phyloP scores from a whole-genome alignment of 768 basidiomycete genomes.

The Boletus pseudo-olivaceus region DNA sequence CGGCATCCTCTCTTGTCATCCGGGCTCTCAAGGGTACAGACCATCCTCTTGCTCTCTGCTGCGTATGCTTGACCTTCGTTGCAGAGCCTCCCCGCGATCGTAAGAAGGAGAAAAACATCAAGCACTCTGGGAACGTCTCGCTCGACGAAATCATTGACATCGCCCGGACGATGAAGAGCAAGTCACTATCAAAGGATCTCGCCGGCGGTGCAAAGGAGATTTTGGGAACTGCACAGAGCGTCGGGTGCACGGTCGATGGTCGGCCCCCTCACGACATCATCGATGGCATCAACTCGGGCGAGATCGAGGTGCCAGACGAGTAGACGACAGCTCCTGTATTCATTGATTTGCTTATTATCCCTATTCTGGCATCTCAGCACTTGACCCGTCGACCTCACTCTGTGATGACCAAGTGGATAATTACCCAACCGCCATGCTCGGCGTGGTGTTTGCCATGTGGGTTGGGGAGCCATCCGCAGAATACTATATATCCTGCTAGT shows the following conservation, averaged over 20 bases:
- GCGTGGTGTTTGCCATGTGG: background rate
- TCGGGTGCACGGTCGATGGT: slow-evolving; percentile 96
- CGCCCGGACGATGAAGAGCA: slow-evolving; percentile 92
- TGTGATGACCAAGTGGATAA: background rate
- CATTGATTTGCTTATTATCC: slow-evolving; percentile 10
- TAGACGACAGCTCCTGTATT: slow-evolving; percentile 39
- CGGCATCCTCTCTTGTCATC: slow-evolving; percentile 96
- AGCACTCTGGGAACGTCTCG: slow-evolving; percentile 91
- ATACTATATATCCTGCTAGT: background rate
- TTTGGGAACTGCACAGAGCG: slow-evolving; percentile 92
- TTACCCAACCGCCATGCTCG: too few species aligned
- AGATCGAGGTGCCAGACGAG: slow-evolving; percentile 84
- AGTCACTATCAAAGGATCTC: slow-evolving; percentile 90
- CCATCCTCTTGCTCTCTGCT: background rate
- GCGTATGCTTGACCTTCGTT: background rate
- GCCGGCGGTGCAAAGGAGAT: slow-evolving; percentile 95
- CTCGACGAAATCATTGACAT: slow-evolving; percentile 94
- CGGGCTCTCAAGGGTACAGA: slow-evolving; percentile 92
- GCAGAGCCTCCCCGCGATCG: slow-evolving; percentile 97
- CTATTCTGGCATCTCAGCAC: slow-evolving; percentile 11
- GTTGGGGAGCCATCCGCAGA: background rate
- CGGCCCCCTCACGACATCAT: slow-evolving; percentile 91
- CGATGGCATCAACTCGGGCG: slow-evolving; percentile 79
- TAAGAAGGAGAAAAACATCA: slow-evolving; percentile 99
- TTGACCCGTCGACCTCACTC: background rate